A percentile compares a stretch with the other conserved stretches of the same genome.
These are phyloP conservation scores for Chalciporus chontae DNA, from an alignment of 768 basidiomycete genomes.

Conservation along the genomic window DNA sequence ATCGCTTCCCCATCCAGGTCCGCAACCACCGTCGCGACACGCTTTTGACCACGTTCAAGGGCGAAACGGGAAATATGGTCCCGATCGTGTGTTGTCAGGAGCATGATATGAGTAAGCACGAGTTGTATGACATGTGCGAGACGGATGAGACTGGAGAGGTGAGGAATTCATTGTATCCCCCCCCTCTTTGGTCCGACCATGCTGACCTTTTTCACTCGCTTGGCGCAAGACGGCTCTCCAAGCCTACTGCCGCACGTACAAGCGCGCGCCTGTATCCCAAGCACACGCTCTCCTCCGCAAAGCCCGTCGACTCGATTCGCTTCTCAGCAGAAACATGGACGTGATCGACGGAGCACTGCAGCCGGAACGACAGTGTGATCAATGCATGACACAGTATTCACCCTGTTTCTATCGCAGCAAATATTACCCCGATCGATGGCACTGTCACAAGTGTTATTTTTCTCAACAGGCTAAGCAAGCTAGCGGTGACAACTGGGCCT, in stretches of 20 bases:
- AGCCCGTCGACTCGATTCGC: conserved; percentile 76
- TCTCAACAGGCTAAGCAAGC: conserved; percentile 6
- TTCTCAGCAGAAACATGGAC: conserved; percentile 53
- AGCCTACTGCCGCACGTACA: conserved; percentile 82
- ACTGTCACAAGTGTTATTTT: conserved; percentile 47
- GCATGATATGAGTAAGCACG: conserved; percentile 61
- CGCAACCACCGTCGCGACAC: conserved; percentile 74
- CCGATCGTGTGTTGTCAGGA: conserved; percentile 76
- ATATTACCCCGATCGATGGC: conserved; percentile 23
- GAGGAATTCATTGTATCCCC: conserved; percentile 1
- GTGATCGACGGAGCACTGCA: conserved; percentile 11
- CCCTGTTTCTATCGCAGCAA: conserved; percentile 64
- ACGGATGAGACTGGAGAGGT: conserved; percentile 81
- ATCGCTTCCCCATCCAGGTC: conserved; percentile 42
- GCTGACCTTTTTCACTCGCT: conserved; percentile 9
- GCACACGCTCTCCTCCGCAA: conserved; percentile 87
- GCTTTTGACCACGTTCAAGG: conserved; percentile 68
- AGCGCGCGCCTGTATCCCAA: conserved; percentile 66
- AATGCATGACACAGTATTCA: conserved; percentile 67
- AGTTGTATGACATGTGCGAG: conserved; percentile 82
- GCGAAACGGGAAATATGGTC: conserved; percentile 74
- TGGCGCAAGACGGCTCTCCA: conserved; percentile 76
- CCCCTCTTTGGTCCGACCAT: neutral
- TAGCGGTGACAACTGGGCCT: neutral
- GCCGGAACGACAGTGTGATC: conserved; percentile 44